These are phyloP conservation scores for Peronospora destructor DNA, from an alignment of 352 stramenopile species.

Conservation along the genomic window DNA sequence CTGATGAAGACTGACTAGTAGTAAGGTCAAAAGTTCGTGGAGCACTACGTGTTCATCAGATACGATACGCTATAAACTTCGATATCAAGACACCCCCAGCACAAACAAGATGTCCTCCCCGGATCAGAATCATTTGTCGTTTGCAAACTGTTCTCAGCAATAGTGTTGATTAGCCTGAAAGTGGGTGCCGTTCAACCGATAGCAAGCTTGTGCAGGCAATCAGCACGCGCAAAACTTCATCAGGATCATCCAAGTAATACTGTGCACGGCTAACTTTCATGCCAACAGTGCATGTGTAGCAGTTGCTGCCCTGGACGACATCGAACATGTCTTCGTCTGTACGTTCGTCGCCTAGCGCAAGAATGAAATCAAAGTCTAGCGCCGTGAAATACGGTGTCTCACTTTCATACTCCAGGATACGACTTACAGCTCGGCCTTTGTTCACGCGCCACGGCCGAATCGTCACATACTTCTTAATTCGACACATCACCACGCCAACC, in stretches of 20 bases:
- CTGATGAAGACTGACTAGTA: conserved; percentile 22
- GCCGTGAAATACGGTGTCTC: conserved; percentile 57
- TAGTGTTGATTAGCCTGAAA: conserved; percentile 15
- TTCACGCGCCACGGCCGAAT: conserved; percentile 83
- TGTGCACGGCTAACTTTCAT: conserved; percentile 80
- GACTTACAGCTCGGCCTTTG: conserved; percentile 78
- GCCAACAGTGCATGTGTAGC: conserved; percentile 83
- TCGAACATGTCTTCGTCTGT: conserved; percentile 89
- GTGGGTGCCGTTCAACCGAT: conserved; percentile 29
- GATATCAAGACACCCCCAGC: not conserved
- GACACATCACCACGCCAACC: conserved; percentile 82
- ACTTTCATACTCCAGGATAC: conserved; percentile 76
- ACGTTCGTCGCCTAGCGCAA: conserved; percentile 77
- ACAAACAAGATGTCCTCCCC: not conserved
- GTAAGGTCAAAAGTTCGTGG: not conserved
- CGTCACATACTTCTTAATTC: conserved; percentile 85
- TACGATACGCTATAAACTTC: too few species aligned
- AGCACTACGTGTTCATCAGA: not conserved
- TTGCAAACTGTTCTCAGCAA: not conserved
- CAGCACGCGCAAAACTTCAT: conserved; percentile 70
- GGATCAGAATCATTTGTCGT: not conserved
- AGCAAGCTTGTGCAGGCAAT: conserved; percentile 60
- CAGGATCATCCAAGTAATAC: conserved; percentile 75
- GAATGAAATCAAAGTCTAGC: conserved; percentile 81
- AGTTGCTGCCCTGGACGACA: conserved; percentile 83